Evolutionary conservation across 73 alveolate genomes (phyloP).

Genomic region (Diophrys appendiculata): DNA sequence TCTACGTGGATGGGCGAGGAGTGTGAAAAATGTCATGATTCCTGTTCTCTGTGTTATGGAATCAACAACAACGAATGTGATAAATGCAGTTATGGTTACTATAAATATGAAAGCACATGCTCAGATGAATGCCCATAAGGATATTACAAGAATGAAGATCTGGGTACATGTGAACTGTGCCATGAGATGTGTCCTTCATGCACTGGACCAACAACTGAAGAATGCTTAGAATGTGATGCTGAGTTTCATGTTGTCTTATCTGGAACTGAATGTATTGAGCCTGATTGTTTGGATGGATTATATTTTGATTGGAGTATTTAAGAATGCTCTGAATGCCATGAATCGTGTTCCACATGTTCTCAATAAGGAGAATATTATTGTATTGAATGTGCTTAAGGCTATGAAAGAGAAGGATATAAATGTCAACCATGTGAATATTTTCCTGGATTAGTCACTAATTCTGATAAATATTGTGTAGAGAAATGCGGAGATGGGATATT

Average conservation of each 20-base stretch:
- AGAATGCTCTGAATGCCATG: conserved; percentile 1
- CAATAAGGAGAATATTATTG: neutral
- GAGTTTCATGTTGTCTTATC: neutral
- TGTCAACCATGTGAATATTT: no score
- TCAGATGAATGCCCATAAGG: neutral
- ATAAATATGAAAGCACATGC: neutral
- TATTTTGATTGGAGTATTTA: neutral
- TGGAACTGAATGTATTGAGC: neutral
- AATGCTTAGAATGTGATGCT: neutral
- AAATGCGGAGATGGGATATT: no score
- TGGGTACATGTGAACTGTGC: neutral
- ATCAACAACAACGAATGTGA: neutral
- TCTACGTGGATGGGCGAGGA: neutral
- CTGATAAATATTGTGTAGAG: no score
- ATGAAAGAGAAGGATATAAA: no score
- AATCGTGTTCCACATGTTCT: neutral
- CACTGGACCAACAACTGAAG: neutral
- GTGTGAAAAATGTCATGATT: neutral
- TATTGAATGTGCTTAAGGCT: neutral
- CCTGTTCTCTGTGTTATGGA: neutral
- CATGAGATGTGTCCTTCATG: neutral
- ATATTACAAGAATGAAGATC: neutral
- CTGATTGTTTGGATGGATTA: neutral
- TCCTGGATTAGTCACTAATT: no score
- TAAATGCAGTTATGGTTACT: neutral